Base-by-base conservation (phyloP, 805 yeast species). In the Kuraishia cidri region DNA sequence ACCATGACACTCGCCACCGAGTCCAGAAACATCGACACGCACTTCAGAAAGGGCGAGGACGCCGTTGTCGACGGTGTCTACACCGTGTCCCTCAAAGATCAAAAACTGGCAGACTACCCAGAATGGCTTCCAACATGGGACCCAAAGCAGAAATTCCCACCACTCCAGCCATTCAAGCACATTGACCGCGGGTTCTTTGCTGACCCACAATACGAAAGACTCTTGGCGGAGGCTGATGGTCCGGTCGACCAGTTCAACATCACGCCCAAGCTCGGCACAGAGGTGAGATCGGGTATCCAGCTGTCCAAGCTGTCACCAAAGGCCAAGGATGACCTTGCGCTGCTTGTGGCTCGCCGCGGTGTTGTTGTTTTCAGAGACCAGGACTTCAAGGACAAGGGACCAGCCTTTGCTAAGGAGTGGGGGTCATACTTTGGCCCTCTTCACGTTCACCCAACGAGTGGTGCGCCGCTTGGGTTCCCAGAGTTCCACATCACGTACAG, bases 81-180 rank as follows among this genome's bases (percentile, higher is more conserved):
- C 36, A 50, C 53, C 18, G 69, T 70, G 12, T 56, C 70, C 30
- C 64, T 62, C 41, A 52, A 54, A 30, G 60, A 54, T 26, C 57
- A 60, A 38, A 53, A 63, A 26, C 35, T 29, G 5, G 43, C 62
- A 6, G 33, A 44, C 30, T 66, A 59, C 51, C 79, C 80, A 2
- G 76, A 70, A 8, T 79, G 71, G 58, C 62, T 77, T 30, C 86
- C 86, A 11, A 68, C 81, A 2, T 78, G 81, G 81, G 73, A 77
- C 47, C 77, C 77, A n/a, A 58, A 48, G 14, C 67, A 73, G 45
- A 68, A 69, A 43, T 65, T 54, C 45, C 65, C 62, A 4, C 26
- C 77, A 11, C 60, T 69, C 42, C 64, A 66, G 42, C 70, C 71
- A 35, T 75, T 73, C 56, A 72, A 71, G 46, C 69, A 61, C 46